phyloP scores from a whole-genome alignment of 768 basidiomycete genomes.

The Kwoniella heveanensis region DNA sequence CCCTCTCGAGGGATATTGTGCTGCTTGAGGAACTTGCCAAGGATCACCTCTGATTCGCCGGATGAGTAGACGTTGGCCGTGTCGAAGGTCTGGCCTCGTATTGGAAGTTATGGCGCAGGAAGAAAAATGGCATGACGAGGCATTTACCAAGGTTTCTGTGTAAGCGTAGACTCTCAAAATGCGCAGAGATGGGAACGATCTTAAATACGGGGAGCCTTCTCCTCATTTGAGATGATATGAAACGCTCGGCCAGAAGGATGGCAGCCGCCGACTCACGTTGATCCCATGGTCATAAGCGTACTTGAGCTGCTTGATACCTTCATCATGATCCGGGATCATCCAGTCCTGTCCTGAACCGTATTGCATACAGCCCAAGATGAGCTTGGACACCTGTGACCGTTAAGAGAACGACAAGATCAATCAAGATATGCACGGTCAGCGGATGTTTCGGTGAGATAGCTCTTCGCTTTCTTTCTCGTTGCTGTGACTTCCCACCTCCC shows the following conservation, averaged over 20 bases:
- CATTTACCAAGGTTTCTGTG: too few species aligned
- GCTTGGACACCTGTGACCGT: conserved; percentile 62
- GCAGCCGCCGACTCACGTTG: conserved; percentile 31
- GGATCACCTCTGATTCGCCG: conserved; percentile 58
- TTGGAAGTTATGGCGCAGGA: too few species aligned
- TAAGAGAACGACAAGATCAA: too few species aligned
- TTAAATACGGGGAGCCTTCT: too few species aligned
- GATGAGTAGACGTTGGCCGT: conserved; percentile 42
- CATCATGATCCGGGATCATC: conserved; percentile 57
- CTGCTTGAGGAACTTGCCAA: conserved; percentile 74
- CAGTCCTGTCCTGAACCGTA: conserved; percentile 65
- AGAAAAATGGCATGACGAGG: too few species aligned
- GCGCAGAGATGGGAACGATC: too few species aligned
- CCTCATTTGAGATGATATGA: too few species aligned
- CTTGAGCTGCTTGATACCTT: conserved; percentile 47
- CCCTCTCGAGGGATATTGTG: conserved; percentile 69
- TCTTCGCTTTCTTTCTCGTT: too few species aligned
- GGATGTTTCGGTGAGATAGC: background rate
- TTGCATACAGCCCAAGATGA: conserved; percentile 69
- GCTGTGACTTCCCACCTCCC: too few species aligned
- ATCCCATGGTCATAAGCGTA: conserved; percentile 49
- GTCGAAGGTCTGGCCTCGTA: conserved; percentile 45
- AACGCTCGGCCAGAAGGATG: too few species aligned
- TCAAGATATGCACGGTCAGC: too few species aligned
- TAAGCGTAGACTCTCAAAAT: too few species aligned